Base-by-base conservation (phyloP, 1,284 basidiomycete genomes). In the Sporisorium graminicola region DNA sequence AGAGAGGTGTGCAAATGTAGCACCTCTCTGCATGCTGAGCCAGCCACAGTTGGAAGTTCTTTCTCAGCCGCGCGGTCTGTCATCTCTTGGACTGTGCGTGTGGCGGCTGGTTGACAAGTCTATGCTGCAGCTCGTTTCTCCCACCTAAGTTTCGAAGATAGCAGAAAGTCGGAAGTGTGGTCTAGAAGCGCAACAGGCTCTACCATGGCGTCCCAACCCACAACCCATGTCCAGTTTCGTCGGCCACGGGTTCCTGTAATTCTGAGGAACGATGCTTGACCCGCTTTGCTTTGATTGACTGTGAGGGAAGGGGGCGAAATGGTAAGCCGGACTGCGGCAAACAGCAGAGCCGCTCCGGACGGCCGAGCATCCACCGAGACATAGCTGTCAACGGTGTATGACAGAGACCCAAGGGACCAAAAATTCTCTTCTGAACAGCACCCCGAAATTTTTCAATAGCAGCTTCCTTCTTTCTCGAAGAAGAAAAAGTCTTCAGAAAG, bases 301-400 rank as follows among this genome's bases (percentile, higher is more conserved):
- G 47, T 10, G 5, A 29, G 47, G 46, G 26, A 47, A 27, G 2
- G 14, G 47, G 18, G 16, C 7, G 16, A 40, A n/a, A n/a, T 12
- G 37, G n/a, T 16, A 40, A 10, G 35, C 27, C 44, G 24, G 26
- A 26, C 49, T 31, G 49, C 29, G 49, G 49, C 49, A 50, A 20
- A 6, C n/a, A 9, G 29, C 10, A 20, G 29, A 10, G 10, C 29
- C 50, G 20, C 9, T n/a, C 27, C 12, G 13, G 60, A 49, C 51
- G 59, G 66, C 67, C 67, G 61, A 69, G 61, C 40, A 20, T 51
- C 26, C 56, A 55, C 57, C 61, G 67, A 64, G 27, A 56, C 31
- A 43, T 9, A 7, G 44, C 46, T 58, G 40, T 43, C 47, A 6
- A 29, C 29, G 26, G 27, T 29, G 16, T 26, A 29, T 49, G 47